Percentiles rank a stretch among this genome's conserved stretches.
These are phyloP conservation scores for Knufia petricola DNA, from an alignment of 2,329 filamentous ascomycete species.

Conservation along the genomic window DNA sequence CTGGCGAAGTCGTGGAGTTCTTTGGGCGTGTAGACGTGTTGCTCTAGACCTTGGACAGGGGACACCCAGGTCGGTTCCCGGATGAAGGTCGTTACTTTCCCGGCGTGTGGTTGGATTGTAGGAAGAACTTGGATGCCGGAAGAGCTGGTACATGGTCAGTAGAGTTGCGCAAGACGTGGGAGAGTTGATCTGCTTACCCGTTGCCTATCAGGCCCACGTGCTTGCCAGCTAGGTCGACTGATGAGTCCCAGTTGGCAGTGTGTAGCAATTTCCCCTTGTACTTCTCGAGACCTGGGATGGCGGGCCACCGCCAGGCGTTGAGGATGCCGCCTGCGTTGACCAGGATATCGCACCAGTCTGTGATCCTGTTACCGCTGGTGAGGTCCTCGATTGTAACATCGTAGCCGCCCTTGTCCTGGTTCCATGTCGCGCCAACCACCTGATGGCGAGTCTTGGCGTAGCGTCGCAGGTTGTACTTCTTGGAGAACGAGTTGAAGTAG, in stretches of 20 bases:
- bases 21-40: slow-evolving; percentile 20
- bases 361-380: slow-evolving; percentile 20
- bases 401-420: slow-evolving; percentile 26
- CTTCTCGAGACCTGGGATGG: slow-evolving; percentile 22
- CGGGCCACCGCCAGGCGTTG: slow-evolving; percentile 26
- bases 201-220: slow-evolving; percentile 24
- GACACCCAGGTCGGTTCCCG: slow-evolving; percentile 17
- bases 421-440: slow-evolving; percentile 32
- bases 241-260: slow-evolving; percentile 24
- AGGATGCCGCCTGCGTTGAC: slow-evolving; percentile 27
- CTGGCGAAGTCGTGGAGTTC: slow-evolving; percentile 16
- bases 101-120: slow-evolving; percentile 19
- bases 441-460: slow-evolving; percentile 30
- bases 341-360: slow-evolving; percentile 28
- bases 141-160: too few relatives aligned
- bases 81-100: slow-evolving; percentile 27
- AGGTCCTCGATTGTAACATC: slow-evolving; percentile 31
- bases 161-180: slow-evolving; percentile 5
- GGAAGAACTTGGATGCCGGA: slow-evolving; percentile 36
- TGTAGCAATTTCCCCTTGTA: slow-evolving; percentile 24
- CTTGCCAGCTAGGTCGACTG: slow-evolving; percentile 23
- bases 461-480: slow-evolving; percentile 32
- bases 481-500: slow-evolving; percentile 32
- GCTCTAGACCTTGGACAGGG: slow-evolving; percentile 13
- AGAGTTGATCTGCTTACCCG: slow-evolving; percentile 23